Evolutionary conservation across 2,329 filamentous ascomycete species (phyloP), one percentile per base, ranked within the genome.

Genomic region (Tolypocladium tundrense): DNA sequence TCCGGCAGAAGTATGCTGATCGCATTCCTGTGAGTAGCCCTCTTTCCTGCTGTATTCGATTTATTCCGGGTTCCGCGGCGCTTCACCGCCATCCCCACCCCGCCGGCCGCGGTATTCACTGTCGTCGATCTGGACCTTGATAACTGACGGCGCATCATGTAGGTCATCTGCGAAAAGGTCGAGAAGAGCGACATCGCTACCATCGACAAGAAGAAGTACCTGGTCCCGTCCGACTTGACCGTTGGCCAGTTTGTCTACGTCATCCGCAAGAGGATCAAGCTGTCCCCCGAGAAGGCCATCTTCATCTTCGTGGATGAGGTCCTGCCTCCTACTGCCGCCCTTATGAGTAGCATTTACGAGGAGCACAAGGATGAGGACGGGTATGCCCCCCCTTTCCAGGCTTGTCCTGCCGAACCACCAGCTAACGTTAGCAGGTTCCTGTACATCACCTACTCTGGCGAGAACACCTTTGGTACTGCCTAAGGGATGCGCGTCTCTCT

Each of bases 131-230:
- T 39, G 13, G n/a, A 43, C 40, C 24, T 21, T 24, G 31, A 37
- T 4, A 42, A 19, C 55, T 60, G 42, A 59, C 41, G 19, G 40
- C 16, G 16, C 31, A 2, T 37, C 13, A 5, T 62, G 66, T 68
- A 96, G 92, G 93, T 99, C 63, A 99, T 99, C 74, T 99, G 94
- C 82, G 94, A 97, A 78, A 97, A 97, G 82, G 93, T 97, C 67
- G 94, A 99, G 79, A 97, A 97, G 81, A 95, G 90, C 62, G 94
- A 99, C 73, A 99, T 99, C 69, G 94, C 94, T 60, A 97, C 94
- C 66, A 99, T 99, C 83, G 94, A 99, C 80, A 99, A 99, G 88
- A 99, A 99, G 87, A 99, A 99, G 81, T 99, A 99, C 72, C 85
- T 99, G 54, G 94, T 99, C 35, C 94, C 94, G 16, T 91, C 94